These are phyloP conservation scores for Laguncularia racemosa DNA, from an alignment of 345 rosid genomes.

Conservation along the genomic window DNA sequence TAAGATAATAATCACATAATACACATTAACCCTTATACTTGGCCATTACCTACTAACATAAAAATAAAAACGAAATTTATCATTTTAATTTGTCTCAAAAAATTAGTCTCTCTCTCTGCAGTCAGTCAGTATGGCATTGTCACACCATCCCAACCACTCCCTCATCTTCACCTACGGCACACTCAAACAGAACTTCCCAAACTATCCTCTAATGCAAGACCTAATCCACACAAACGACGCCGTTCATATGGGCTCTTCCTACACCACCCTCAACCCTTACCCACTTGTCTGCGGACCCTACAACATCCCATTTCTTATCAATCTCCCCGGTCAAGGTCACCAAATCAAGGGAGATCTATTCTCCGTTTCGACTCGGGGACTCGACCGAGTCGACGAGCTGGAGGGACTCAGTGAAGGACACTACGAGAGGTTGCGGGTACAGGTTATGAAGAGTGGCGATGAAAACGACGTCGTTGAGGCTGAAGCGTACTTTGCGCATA, in stretches of 20 bases:
- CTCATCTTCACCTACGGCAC: constrained; percentile 68
- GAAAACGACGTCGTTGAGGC: constrained; percentile 25
- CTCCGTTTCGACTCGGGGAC: constrained; percentile 44
- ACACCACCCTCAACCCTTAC: constrained; percentile 27
- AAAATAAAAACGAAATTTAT: no score
- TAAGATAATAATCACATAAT: no score
- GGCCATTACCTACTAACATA: no score
- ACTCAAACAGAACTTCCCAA: constrained; percentile 35
- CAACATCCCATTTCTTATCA: constrained; percentile 65
- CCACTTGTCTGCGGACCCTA: constrained; percentile 72
- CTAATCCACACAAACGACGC: constrained; percentile 32
- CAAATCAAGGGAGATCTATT: constrained; percentile 62
- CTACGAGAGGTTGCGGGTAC: constrained; percentile 57
- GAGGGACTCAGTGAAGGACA: constrained; percentile 54
- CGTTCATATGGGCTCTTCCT: constrained; percentile 27
- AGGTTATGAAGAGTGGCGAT: constrained; percentile 5
- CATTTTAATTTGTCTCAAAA: no score
- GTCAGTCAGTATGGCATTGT: constrained; percentile 6
- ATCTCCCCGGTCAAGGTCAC: constrained; percentile 42
- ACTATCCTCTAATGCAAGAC: constrained; percentile 14
- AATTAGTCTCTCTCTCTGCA: neutral
- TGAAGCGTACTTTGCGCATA: constrained; percentile 57
- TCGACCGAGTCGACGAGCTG: constrained; percentile 46
- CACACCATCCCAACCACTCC: constrained; percentile 2
- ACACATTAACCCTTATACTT: no score